Evolutionary conservation across 768 basidiomycete species (phyloP).

Genomic region (Trametopsis cervina): DNA sequence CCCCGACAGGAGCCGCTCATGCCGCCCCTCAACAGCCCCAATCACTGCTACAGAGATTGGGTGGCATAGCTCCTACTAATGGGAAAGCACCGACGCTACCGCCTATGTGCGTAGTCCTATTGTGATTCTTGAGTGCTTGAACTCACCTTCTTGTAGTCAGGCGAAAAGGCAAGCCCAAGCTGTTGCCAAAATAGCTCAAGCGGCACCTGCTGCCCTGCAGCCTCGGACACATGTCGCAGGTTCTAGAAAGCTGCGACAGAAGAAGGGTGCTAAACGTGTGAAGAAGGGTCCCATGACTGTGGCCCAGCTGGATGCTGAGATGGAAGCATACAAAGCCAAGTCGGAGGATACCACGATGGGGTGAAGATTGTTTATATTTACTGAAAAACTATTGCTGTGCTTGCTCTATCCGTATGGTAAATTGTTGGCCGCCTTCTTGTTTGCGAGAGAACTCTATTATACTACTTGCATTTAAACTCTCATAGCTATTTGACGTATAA

Average conservation of each 20-base stretch:
- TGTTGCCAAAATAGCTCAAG: slow-evolving; percentile 1
- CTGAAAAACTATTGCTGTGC: too few species aligned
- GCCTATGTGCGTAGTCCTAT: too few species aligned
- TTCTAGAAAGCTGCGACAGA: slow-evolving; percentile 32
- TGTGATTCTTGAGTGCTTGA: too few species aligned
- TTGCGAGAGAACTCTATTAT: too few species aligned
- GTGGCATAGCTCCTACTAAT: slow-evolving; percentile 3
- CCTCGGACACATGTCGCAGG: not conserved
- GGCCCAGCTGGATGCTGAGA: slow-evolving; percentile 68
- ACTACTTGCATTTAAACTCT: too few species aligned
- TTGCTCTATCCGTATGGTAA: too few species aligned
- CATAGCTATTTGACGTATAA: too few species aligned
- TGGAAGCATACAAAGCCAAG: slow-evolving; percentile 69
- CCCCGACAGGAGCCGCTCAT: too few species aligned
- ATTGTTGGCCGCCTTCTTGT: too few species aligned
- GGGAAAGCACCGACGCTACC: too few species aligned
- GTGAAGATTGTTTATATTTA: not conserved
- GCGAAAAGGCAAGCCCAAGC: not conserved
- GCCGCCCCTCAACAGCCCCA: slow-evolving; percentile 24
- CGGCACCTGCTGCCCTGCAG: slow-evolving; percentile 3
- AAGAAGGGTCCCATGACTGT: slow-evolving; percentile 45
- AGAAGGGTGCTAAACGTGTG: slow-evolving; percentile 70
- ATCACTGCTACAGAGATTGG: slow-evolving; percentile 34
- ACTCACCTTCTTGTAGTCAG: not conserved
- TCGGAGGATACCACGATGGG: slow-evolving; percentile 11